Evolutionary conservation across 1,284 basidiomycete species (phyloP), one percentile per base, ranked within the genome.

Genomic region (Heimioporus retisporus): DNA sequence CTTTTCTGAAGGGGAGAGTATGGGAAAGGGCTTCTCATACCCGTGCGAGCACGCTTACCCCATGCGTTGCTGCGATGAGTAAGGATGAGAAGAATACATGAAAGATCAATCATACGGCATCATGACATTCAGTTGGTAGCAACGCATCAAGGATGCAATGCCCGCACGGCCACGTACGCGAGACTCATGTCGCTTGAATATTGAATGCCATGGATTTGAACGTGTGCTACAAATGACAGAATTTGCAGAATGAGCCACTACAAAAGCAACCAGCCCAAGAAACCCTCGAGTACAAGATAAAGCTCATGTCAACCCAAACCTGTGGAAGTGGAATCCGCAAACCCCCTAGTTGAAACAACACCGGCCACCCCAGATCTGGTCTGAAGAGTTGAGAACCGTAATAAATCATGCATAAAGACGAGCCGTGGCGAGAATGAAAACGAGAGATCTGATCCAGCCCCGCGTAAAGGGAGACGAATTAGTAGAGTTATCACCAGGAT

Each of bases 401-500:
- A 69, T 74, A 72, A 70, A 68, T 69, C 61, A 68, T 21, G 21
- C 40, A 73, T 68, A 67, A 74, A 77, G 25, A 70, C 16, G 35
- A 35, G 35, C 35, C 35, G 6, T 35, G 35, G 35, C 25, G 51
- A 46, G 28, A 31, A 35, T 53, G 43, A 63, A 67, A 65, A 21
- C 16, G 55, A 54, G 63, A 64, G 53, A 53, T 61, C 23, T 55
- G 60, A 60, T 50, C 64, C 67, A 69, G 73, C 69, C 66, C 67
- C 68, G 21, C 53, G 40, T 16, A 48, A 16, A 40, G 59, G 61
- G 23, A 60, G 42, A 31, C 31, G 62, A 15, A 16, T 56, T 31
- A 60, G 43, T n/a, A 48, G 44, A 40, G 54, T 58, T 57, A 69
- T 80, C 77, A 31, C 77, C 69, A 68, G 78, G 77, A 78, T 63